Evolutionary conservation across 495 filamentous ascomycete genomes (phyloP).

Genomic region (Penicillium bialowiezense): DNA sequence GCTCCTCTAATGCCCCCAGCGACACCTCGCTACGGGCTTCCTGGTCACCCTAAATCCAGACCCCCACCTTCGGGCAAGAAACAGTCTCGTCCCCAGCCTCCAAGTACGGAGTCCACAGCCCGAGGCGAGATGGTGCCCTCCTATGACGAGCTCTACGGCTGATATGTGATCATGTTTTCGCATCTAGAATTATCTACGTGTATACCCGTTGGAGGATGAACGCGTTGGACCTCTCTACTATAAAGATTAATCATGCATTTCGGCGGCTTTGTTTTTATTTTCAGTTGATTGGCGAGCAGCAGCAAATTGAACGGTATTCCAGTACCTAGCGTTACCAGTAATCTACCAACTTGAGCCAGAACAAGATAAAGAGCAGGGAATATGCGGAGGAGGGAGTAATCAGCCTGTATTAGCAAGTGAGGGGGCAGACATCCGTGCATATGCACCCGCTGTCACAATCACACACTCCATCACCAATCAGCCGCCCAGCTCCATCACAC

Average conservation of each 20-base stretch:
- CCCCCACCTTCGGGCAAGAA: slow-evolving; percentile 21
- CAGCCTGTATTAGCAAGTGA: too few species aligned
- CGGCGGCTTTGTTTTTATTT: slow-evolving; percentile 1
- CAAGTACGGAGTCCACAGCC: slow-evolving; percentile 17
- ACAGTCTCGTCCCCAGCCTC: slow-evolving; percentile 18
- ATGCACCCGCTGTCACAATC: slow-evolving; percentile 41
- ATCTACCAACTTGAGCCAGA: too few species aligned
- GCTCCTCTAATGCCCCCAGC: slow-evolving; percentile 28
- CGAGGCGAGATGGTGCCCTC: slow-evolving; percentile 44
- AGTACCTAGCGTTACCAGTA: too few species aligned
- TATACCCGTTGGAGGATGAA: neutral
- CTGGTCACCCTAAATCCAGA: slow-evolving; percentile 4
- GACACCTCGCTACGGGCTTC: slow-evolving; percentile 31
- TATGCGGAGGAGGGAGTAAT: too few species aligned
- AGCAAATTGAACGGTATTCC: neutral
- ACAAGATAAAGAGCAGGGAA: too few species aligned
- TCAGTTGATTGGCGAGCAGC: neutral
- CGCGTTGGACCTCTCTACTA: neutral
- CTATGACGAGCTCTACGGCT: slow-evolving; percentile 47
- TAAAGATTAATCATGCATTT: slow-evolving; percentile 6
- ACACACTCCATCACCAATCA: slow-evolving; percentile 35
- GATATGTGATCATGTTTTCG: slow-evolving; percentile 3
- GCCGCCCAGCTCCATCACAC: slow-evolving; percentile 18
- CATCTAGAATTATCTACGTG: slow-evolving; percentile 1
- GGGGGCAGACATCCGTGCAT: slow-evolving; percentile 21